Evolutionary conservation across 2,329 filamentous ascomycete species (phyloP), one percentile per base, ranked within the genome.

Genomic region (Cordyceps javanica): DNA sequence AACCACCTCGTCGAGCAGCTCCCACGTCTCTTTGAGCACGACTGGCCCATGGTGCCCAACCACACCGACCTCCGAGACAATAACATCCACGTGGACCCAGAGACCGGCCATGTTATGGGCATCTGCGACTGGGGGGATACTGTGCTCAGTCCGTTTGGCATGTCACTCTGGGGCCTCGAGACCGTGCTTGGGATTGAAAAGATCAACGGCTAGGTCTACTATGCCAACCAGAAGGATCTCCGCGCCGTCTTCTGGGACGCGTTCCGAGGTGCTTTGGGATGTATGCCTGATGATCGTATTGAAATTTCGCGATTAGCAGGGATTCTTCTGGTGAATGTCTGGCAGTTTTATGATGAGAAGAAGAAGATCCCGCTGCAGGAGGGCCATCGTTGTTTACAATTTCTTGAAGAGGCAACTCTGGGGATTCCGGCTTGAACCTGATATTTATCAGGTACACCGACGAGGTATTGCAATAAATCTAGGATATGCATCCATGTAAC

Each of bases 51-150:
- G 25, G 63, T 62, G n/a, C 42, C 68, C 32, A 65, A 63, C 11
- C 64, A 70, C 52, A 59, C 55, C 50, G 66, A 71, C 54, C 61
- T 70, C 26, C 58, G 61, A 25, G 65, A 68, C 61, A 67, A 64
- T 51, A 70, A 71, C 55, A 63, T 69, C 26, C 65, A 68, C 19
- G 61, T 66, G 9, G 62, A 70, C 26, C 45, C 62, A 3, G 39
- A 30, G 2, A 69, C 63, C 8, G 65, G 65, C 28, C 32, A 59
- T n/a, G 64, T 70, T 26, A 67, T 63, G 2, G 67, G 68, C 25
- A 62, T 70, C 36, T 53, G 69, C 23, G 67, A 70, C 62, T 70
- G 65, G 66, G 30, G 61, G 19, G 63, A 65, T 19, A 64, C 64
- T 9, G 49, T 57, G 4, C 57, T 70, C 16, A 54, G 50, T 28